These are phyloP conservation scores for Apiotrichum domesticum DNA, from an alignment of 1,284 basidiomycete genomes.

Conservation along the genomic window DNA sequence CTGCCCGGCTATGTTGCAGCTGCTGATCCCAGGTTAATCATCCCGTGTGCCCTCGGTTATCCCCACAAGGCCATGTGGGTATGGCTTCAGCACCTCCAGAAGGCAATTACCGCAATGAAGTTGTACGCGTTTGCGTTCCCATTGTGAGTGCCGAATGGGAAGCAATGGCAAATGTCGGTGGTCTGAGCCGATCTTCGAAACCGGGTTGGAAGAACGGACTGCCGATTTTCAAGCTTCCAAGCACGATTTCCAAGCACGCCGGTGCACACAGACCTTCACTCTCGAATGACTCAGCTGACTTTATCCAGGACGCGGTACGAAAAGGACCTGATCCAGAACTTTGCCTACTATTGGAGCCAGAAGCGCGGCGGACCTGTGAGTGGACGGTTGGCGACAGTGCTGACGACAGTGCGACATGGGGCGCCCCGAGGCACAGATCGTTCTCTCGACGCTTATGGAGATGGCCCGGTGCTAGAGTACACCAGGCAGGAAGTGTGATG, in stretches of 20 bases:
- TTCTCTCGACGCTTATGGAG: slow-evolving; percentile 23
- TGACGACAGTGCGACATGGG: slow-evolving; percentile 35
- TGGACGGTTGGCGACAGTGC: not conserved
- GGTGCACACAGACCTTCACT: too few species aligned
- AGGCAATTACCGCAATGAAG: not conserved
- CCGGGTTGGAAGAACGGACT: too few species aligned
- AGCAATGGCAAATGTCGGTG: not conserved
- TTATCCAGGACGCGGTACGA: not conserved
- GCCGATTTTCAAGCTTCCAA: too few species aligned
- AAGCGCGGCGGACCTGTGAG: slow-evolving; percentile 4
- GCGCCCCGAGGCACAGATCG: slow-evolving; percentile 38
- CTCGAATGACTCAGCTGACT: too few species aligned
- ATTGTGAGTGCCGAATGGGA: not conserved
- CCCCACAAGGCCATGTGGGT: not conserved
- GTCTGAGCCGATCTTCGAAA: not conserved
- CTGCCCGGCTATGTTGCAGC: not conserved
- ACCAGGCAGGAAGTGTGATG: too few species aligned
- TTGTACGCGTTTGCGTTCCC: not conserved
- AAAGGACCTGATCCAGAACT: not conserved
- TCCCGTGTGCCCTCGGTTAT: not conserved
- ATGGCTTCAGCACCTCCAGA: not conserved
- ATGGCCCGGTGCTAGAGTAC: slow-evolving; percentile 1
- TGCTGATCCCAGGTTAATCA: not conserved
- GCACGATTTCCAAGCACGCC: too few species aligned
- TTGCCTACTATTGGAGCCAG: not conserved